Conservation (phyloP, 768 basidiomycete species). For the Auricularia cornea region DNA sequence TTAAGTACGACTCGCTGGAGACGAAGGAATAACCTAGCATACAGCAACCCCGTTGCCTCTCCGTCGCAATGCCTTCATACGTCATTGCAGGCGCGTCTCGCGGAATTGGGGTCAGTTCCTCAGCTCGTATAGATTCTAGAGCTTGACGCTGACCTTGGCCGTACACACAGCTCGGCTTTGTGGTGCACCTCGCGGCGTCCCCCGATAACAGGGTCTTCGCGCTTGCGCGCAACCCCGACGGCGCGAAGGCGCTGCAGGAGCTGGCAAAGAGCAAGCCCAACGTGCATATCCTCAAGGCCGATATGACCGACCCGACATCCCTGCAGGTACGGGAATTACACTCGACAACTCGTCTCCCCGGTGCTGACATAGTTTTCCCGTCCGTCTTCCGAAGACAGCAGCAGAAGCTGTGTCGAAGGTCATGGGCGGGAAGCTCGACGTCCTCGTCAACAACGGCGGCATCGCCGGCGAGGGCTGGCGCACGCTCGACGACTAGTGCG, state of each 20-base stretch:
- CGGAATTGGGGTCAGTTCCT: slow-evolving; percentile 17
- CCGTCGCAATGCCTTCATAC: slow-evolving; percentile 18
- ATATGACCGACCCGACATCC: slow-evolving; percentile 24
- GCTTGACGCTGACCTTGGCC: too few species aligned
- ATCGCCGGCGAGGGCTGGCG: too few species aligned
- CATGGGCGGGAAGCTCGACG: slow-evolving; percentile 7
- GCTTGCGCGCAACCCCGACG: slow-evolving; percentile 18
- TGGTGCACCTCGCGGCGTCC: slow-evolving; percentile 15
- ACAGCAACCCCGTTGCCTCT: too few species aligned
- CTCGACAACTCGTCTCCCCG: too few species aligned
- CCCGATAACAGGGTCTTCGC: slow-evolving; percentile 18
- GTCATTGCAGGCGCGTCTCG: slow-evolving; percentile 20
- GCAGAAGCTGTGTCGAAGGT: slow-evolving; percentile 4
- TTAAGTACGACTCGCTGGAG: too few species aligned
- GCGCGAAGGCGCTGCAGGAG: slow-evolving; percentile 9
- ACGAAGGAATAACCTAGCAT: too few species aligned
- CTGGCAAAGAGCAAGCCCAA: slow-evolving; percentile 13
- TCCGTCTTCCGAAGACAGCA: slow-evolving; percentile 2
- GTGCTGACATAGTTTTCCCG: too few species aligned
- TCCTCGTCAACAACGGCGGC: slow-evolving; percentile 5
- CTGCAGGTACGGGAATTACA: slow-evolving; percentile 19
- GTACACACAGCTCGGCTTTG: slow-evolving; percentile 15
- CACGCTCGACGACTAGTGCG: slow-evolving; percentile 1
- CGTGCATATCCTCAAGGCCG: slow-evolving; percentile 29
- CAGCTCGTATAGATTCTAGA: too few species aligned